Percentiles rank a stretch among this genome's conserved stretches.
Evolutionary conservation across 148 eudicot genomes (phyloP).

Genomic region (Fagopyrum homotropicum): DNA sequence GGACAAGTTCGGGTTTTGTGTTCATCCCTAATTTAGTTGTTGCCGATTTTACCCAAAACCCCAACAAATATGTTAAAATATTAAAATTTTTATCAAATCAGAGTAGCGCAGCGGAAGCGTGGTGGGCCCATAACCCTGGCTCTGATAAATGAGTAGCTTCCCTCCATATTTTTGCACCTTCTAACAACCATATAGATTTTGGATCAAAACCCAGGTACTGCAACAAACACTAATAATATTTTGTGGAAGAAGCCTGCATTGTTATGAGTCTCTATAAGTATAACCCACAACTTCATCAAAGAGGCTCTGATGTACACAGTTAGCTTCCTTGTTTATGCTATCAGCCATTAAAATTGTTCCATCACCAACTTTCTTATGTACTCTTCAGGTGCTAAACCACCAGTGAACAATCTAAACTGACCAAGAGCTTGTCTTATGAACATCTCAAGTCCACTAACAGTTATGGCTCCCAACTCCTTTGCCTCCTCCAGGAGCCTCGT

Average conservation of each 20-base stretch:
- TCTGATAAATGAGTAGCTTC: conserved; percentile 23
- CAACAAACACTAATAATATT: neutral
- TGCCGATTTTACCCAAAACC: too few relatives aligned
- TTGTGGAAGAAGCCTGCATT: neutral
- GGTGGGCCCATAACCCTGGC: conserved; percentile 50
- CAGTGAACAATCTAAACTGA: conserved; percentile 43
- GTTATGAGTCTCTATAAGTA: neutral
- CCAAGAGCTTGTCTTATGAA: conserved; percentile 45
- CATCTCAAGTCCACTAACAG: conserved; percentile 49
- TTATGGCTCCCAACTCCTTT: conserved; percentile 34
- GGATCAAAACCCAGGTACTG: neutral
- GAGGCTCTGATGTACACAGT: neutral
- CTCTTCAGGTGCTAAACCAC: conserved; percentile 23
- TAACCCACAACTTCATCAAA: neutral
- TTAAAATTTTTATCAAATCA: conserved; percentile 9
- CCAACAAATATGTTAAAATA: too few relatives aligned
- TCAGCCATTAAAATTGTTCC: neutral
- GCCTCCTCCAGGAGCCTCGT: conserved; percentile 17
- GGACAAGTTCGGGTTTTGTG: too few relatives aligned
- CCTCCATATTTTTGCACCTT: neutral
- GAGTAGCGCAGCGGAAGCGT: conserved; percentile 50
- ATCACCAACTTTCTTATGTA: neutral
- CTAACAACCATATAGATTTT: neutral
- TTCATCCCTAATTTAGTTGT: too few relatives aligned
- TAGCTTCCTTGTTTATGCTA: neutral